Base-by-base conservation (phyloP, 2,329 filamentous ascomycete species). In the Talaromyces funiculosus region DNA sequence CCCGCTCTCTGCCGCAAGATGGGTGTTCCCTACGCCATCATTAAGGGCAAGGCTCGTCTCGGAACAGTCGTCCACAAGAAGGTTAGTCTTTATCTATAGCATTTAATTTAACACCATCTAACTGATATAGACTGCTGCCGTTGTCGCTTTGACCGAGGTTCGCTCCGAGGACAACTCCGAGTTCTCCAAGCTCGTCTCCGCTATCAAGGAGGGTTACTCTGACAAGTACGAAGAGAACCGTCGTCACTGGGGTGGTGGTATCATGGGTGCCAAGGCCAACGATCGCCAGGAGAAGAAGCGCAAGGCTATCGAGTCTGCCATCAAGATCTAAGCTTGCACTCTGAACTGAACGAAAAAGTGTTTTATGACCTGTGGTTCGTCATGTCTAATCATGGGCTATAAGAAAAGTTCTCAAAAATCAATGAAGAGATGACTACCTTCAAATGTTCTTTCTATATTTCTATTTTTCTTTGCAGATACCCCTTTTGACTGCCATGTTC, bases 41-140 rank as follows among this genome's bases (percentile, higher is more conserved):
- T 99, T 78, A 99, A 99, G 90, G 94, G 94, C 84, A 99, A 99
- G 90, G 94, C 94, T 71, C 89, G 94, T 82, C 90, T 99, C 74
- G 94, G 94, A 72, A 97, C 94, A 64, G 93, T 99, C 71, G 93
- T 99, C 69, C 93, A 99, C 90, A 97, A 99, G 89, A 99, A 99
- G 89, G 89, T 92, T 74, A 64, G 80, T 67, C 47, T 33, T 55
- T 22, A 29, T 14, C 16, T n/a, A 22, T 10, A 10, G 14, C 18
- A 3, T 22, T 5, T 18, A 40, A 9, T 40, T 56, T 10, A 56
- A 47, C 12, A 9, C 14, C 2, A 5, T 22, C 37, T 47, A 29
- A 47, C 10, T 53, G 26, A 2, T 16, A 4, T 56, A 91, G 94
- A 99, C 94, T 69, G 92, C 94, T 71, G 94, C 94, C 67, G 94